Percentiles rank a stretch among this genome's conserved stretches.
phyloP scores from a whole-genome alignment of 495 filamentous ascomycete species.

The Aspergillus panamensis region DNA sequence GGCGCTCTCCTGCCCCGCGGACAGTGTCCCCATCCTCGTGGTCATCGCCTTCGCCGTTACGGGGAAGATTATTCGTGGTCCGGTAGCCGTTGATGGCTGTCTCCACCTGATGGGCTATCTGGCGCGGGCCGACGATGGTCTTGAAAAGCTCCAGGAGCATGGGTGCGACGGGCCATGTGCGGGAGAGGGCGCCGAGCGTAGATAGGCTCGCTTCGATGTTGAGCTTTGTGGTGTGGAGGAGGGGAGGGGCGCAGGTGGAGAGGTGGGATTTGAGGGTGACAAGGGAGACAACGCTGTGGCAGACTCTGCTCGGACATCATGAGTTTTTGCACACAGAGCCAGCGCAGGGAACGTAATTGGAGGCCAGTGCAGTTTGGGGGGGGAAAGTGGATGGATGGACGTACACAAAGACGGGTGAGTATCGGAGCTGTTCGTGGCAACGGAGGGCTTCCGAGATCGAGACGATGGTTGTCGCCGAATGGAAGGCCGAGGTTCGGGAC shows the following conservation, averaged over 20 bases:
- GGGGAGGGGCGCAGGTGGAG: constrained; percentile 5
- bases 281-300: constrained; percentile 13
- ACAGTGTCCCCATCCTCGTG: no score
- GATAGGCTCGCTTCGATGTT: constrained; percentile 13
- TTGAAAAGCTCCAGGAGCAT: constrained; percentile 11
- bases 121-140: background rate
- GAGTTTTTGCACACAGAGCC: background rate
- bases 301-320: constrained; percentile 2
- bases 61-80: background rate
- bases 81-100: constrained; percentile 7
- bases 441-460: constrained; percentile 81
- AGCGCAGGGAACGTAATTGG: background rate
- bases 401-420: constrained; percentile 76
- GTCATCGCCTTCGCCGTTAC: background rate
- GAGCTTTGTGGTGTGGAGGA: constrained; percentile 6
- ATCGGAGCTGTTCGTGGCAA: constrained; percentile 69
- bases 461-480: constrained; percentile 83
- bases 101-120: constrained; percentile 2
- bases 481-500: constrained; percentile 83
- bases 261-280: constrained; percentile 11
- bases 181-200: constrained; percentile 3
- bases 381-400: background rate
- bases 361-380: background rate
- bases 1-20: no score
- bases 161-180: constrained; percentile 15